Conservation (phyloP, 371 early-diverging fungal species). For the Apophysomyces variabilis region DNA sequence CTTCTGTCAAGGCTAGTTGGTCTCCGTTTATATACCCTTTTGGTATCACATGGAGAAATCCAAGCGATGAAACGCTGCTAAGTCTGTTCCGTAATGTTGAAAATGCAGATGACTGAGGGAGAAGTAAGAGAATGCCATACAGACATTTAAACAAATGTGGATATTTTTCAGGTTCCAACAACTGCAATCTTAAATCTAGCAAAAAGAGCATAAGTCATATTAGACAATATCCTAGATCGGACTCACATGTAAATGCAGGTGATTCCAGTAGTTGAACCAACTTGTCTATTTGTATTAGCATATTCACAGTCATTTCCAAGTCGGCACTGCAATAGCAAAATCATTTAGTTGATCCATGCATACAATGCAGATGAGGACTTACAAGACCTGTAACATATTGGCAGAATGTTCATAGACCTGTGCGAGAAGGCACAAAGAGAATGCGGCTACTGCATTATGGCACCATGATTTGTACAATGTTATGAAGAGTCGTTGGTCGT, state of each 20-base stretch:
- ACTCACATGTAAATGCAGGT: constrained; percentile 87
- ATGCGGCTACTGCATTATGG: constrained; percentile 87
- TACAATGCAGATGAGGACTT: constrained; percentile 21
- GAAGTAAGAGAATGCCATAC: constrained; percentile 90
- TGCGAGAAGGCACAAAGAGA: constrained; percentile 87
- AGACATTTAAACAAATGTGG: constrained; percentile 86
- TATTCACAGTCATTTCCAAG: constrained; percentile 86
- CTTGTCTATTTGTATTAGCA: constrained; percentile 91
- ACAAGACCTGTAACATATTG: constrained; percentile 78
- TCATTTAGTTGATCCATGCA: background rate
- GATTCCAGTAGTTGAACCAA: constrained; percentile 94
- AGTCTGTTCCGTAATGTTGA: constrained; percentile 88
- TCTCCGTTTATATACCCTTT: constrained; percentile 40
- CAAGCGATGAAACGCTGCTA: constrained; percentile 72
- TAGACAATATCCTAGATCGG: background rate
- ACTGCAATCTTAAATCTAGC: constrained; percentile 80
- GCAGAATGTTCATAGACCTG: constrained; percentile 90
- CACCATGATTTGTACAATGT: constrained; percentile 89
- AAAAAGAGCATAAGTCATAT: background rate
- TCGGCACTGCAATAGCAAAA: constrained; percentile 61
- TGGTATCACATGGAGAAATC: constrained; percentile 63
- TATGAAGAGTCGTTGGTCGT: constrained; percentile 75
- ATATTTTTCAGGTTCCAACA: constrained; percentile 86
- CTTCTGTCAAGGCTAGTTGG: background rate
- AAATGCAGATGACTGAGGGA: constrained; percentile 94